Percentiles rank a stretch among this genome's conserved stretches.
Evolutionary conservation across 1,284 basidiomycete species (phyloP).

Genomic region (Trichosporon asahii): DNA sequence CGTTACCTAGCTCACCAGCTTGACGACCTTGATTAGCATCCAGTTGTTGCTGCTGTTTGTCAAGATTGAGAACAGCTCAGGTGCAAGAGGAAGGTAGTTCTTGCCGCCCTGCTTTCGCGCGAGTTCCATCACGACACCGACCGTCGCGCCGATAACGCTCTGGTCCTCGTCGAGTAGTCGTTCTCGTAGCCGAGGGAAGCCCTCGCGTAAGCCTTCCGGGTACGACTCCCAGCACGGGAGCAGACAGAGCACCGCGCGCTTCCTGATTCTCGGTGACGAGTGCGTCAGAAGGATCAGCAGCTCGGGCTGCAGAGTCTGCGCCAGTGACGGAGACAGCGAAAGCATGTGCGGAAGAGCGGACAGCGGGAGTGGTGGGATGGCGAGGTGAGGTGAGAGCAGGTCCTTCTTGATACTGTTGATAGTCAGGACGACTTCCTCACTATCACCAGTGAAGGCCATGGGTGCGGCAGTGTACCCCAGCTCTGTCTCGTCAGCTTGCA

Average conservation of each 20-base stretch:
- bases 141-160: slow-evolving; percentile 88
- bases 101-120: slow-evolving; percentile 67
- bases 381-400: slow-evolving; percentile 64
- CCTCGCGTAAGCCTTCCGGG: slow-evolving; percentile 68
- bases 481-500: slow-evolving; percentile 46
- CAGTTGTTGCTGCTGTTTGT: slow-evolving; percentile 96
- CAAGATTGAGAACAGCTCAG: slow-evolving; percentile 89
- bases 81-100: slow-evolving; percentile 79
- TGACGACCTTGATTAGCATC: slow-evolving; percentile 99
- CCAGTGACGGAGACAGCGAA: slow-evolving; percentile 82
- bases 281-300: slow-evolving; percentile 86
- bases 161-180: slow-evolving; percentile 78
- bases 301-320: slow-evolving; percentile 81
- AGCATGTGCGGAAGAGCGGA: slow-evolving; percentile 86
- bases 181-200: slow-evolving; percentile 71
- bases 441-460: slow-evolving; percentile 89
- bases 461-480: slow-evolving; percentile 93
- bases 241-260: slow-evolving; percentile 78
- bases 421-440: slow-evolving; percentile 95
- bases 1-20: slow-evolving; percentile 60
- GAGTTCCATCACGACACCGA: slow-evolving; percentile 93
- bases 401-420: slow-evolving; percentile 99
- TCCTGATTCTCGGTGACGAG: slow-evolving; percentile 80
- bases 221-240: slow-evolving; percentile 74
- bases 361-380: slow-evolving; percentile 76